These are phyloP conservation scores for Ogataea corticis DNA, from an alignment of 805 yeast species.

Conservation along the genomic window DNA sequence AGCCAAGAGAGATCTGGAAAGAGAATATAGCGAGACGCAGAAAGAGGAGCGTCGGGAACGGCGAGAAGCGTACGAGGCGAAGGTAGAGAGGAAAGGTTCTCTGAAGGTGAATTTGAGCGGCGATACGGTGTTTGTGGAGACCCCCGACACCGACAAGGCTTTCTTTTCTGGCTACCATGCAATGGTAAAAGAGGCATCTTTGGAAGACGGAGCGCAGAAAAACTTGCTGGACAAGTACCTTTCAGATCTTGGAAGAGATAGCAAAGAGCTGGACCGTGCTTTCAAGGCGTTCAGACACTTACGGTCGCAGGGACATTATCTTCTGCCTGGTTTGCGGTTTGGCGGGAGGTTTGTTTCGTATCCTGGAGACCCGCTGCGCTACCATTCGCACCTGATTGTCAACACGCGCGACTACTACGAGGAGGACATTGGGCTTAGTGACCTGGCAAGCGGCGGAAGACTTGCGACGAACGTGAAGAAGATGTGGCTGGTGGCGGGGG, in stretches of 20 bases:
- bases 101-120: conserved; percentile 2
- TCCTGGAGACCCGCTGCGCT: conserved; percentile 92
- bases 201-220: conserved; percentile 5
- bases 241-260: neutral
- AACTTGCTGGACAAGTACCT: conserved; percentile 3
- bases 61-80: conserved; percentile 10
- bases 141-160: conserved; percentile 18
- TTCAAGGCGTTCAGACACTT: conserved; percentile 24
- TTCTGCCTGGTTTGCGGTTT: conserved; percentile 83
- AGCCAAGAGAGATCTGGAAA: too few relatives aligned
- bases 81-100: conserved; percentile 7
- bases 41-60: conserved; percentile 7
- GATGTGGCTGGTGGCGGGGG: conserved; percentile 62
- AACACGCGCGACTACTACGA: conserved; percentile 48
- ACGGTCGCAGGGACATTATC: conserved; percentile 42
- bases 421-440: conserved; percentile 55
- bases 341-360: conserved; percentile 89
- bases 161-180: neutral
- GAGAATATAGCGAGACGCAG: conserved; percentile 10
- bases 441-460: conserved; percentile 82
- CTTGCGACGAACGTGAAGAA: conserved; percentile 92
- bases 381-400: conserved; percentile 83
- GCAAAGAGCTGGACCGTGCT: conserved; percentile 15
- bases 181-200: neutral
- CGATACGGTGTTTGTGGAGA: conserved; percentile 22